Evolutionary conservation across 805 yeast species (phyloP).

Genomic region (Candida takata): DNA sequence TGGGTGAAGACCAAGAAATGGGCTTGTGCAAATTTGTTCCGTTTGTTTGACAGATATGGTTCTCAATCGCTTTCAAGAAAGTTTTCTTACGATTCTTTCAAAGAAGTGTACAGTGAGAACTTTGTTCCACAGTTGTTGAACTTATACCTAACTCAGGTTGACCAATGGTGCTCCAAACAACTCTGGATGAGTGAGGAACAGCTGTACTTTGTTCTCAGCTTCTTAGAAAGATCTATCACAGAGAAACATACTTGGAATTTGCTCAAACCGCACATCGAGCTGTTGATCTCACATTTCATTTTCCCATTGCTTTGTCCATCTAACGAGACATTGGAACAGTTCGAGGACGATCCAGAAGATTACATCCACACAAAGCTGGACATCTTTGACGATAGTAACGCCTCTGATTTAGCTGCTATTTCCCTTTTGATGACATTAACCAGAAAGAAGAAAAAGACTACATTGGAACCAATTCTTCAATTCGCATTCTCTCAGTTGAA

Average conservation of each 20-base stretch:
- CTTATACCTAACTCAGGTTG: conserved; percentile 58
- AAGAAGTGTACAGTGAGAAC: conserved; percentile 42
- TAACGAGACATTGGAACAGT: conserved; percentile 60
- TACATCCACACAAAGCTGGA: conserved; percentile 72
- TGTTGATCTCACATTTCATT: conserved; percentile 62
- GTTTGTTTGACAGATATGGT: conserved; percentile 68
- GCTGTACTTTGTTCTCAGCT: conserved; percentile 57
- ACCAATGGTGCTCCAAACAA: conserved; percentile 59
- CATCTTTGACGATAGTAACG: conserved; percentile 49
- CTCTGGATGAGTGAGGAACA: conserved; percentile 68
- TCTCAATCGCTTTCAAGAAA: conserved; percentile 39
- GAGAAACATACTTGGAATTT: conserved; percentile 58
- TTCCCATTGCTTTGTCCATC: conserved; percentile 70
- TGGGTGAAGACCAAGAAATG: conserved; percentile 82
- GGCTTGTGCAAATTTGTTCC: conserved; percentile 72
- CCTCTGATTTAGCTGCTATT: conserved; percentile 78
- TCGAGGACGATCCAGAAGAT: conserved; percentile 84
- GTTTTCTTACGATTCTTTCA: conserved; percentile 56
- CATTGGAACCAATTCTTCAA: conserved; percentile 53
- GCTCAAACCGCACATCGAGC: conserved; percentile 57
- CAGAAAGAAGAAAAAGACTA: conserved; percentile 52
- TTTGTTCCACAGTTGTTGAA: conserved; percentile 70
- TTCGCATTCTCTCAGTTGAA: conserved; percentile 49
- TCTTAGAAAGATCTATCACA: conserved; percentile 54
- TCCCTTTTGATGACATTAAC: conserved; percentile 67